Base-by-base conservation (phyloP, 768 basidiomycete species). In the Hericium coralloides region DNA sequence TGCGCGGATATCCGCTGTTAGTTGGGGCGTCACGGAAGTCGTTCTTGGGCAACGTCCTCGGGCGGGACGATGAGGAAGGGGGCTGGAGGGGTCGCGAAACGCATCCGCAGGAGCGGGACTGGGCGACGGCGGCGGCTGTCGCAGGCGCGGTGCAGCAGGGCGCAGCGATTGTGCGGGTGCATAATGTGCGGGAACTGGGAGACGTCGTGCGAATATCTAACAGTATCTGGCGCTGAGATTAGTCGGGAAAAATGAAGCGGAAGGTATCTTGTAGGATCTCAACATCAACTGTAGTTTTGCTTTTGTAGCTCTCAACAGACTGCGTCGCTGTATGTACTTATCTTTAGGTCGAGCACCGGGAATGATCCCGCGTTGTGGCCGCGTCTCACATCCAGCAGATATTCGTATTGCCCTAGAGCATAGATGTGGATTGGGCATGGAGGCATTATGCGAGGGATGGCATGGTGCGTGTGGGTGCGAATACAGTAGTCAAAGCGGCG, bases 1-100 rank as follows among this genome's bases (percentile, higher is more conserved):
- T 89, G 31, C 69, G 69, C 52, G 80, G 85, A 38, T 80, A 84
- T 66, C 81, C 88, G 0, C 70, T 76, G 18, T 75, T 98, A 5
- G 79, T 95, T 25, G 93, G 93, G 2, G 69, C 83, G 1, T 95
- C 92, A 10, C 74, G 86, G 50, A 98, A 98, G 68, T 85, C 89
- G 0, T 92, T 95, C 68, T 73, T 95, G 9, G 92, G 92, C 0
- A 68, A 70, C 2, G 74, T 92, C 20, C 76, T 92, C 12, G 72
- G 75, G 4, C 67, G 75, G 50, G 69, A 73, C 15, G 79, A 81
- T 7, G 60, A 64, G 3, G 66, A 64, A 18, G 71, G 68, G 22
- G 47, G 66, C 38, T 73, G 76, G 54, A 57, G 68, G 31, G 86
- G 84, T 1, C 71, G 81, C 18, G 67, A 79, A 63, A 84, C 85